Conservation (phyloP, 805 yeast genomes). For the Lipomyces mesembrius region DNA sequence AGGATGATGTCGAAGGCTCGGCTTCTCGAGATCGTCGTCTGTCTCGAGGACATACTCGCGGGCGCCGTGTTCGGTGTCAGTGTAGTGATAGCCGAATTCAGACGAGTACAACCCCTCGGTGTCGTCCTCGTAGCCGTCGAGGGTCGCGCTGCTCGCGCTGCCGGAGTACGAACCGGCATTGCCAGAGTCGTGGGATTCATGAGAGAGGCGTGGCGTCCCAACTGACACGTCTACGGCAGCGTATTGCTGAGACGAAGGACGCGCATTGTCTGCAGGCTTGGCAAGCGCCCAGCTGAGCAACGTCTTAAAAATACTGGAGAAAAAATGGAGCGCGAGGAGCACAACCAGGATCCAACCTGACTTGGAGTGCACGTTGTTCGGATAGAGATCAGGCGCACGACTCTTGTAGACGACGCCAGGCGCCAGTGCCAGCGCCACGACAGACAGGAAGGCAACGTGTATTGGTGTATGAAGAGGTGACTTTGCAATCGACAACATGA, state of each 20-base stretch:
- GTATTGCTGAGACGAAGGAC: neutral
- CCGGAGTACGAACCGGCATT: slow-evolving; percentile 16
- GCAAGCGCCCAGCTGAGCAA: slow-evolving; percentile 53
- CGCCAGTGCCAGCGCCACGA: slow-evolving; percentile 57
- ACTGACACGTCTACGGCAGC: neutral
- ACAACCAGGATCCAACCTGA: slow-evolving; percentile 66
- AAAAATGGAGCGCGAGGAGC: slow-evolving; percentile 58
- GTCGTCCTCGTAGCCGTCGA: slow-evolving; percentile 24
- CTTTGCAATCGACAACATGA: slow-evolving; percentile 65
- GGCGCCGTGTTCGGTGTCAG: slow-evolving; percentile 44
- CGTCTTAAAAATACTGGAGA: slow-evolving; percentile 56
- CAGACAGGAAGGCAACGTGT: slow-evolving; percentile 56
- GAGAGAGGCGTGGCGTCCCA: neutral
- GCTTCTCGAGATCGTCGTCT: slow-evolving; percentile 30
- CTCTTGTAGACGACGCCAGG: slow-evolving; percentile 58
- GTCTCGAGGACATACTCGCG: slow-evolving; percentile 35
- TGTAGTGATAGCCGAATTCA: slow-evolving; percentile 38
- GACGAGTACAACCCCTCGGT: slow-evolving; percentile 14
- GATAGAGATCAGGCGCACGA: slow-evolving; percentile 68
- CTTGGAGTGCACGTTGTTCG: slow-evolving; percentile 70
- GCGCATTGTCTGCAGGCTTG: slow-evolving; percentile 1
- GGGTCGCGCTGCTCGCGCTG: slow-evolving; percentile 28
- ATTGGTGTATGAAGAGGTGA: slow-evolving; percentile 64
- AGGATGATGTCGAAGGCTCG: slow-evolving; percentile 23
- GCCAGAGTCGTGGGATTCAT: slow-evolving; percentile 12